phyloP scores from a whole-genome alignment of 2,329 filamentous ascomycete genomes.

The Fusarium staphyleae region DNA sequence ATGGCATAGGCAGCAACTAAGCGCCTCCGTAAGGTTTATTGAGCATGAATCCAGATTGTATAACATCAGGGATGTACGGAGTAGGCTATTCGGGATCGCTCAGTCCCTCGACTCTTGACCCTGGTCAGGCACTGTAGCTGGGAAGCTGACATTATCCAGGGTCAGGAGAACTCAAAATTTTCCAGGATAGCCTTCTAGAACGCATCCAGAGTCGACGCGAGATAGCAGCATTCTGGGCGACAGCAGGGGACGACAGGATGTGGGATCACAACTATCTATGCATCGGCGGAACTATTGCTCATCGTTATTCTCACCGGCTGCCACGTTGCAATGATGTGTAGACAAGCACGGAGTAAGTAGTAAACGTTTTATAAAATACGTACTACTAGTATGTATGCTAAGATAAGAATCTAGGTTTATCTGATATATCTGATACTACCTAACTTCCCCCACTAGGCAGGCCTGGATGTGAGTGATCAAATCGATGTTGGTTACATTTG shows the following conservation, averaged over 20 bases:
- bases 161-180: not conserved
- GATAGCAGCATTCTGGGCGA: too few relatives aligned
- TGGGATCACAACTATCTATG: slow-evolving; percentile 12
- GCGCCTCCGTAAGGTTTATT: not conserved
- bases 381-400: too few relatives aligned
- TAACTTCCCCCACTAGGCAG: too few relatives aligned
- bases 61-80: too few relatives aligned
- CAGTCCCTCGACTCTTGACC: too few relatives aligned
- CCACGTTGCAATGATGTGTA: not conserved
- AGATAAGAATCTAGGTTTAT: too few relatives aligned
- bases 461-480: too few relatives aligned
- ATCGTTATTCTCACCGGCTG: not conserved
- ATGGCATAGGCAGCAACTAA: not conserved
- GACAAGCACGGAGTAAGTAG: too few relatives aligned
- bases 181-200: not conserved
- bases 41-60: not conserved
- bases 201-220: not conserved
- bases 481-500: too few relatives aligned
- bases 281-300: not conserved
- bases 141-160: not conserved
- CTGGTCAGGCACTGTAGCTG: not conserved
- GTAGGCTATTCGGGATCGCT: too few relatives aligned
- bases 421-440: too few relatives aligned
- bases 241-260: not conserved
- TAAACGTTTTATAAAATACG: not conserved